These are phyloP conservation scores for Wickerhamiella qilinensis DNA, from an alignment of 805 yeast species.

Conservation along the genomic window DNA sequence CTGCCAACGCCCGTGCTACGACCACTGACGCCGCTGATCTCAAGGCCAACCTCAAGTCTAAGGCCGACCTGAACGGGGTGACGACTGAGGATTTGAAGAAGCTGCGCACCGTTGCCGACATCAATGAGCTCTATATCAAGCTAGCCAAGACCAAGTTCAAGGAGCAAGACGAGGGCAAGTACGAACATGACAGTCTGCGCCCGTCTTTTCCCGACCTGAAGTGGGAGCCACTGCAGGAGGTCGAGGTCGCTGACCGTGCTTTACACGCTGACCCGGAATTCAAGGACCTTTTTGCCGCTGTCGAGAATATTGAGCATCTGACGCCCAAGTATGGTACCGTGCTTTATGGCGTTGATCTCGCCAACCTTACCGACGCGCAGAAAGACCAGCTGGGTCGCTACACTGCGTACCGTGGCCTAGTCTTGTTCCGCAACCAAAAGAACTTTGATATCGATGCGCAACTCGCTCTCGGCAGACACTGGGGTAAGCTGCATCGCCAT, in stretches of 20 bases:
- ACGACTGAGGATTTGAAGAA: background rate
- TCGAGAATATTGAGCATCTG: constrained; percentile 27
- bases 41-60: too few species aligned
- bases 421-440: constrained; percentile 31
- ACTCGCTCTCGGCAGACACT: constrained; percentile 30
- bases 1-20: too few species aligned
- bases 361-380: constrained; percentile 28
- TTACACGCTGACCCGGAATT: constrained; percentile 23
- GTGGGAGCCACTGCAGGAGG: constrained; percentile 15
- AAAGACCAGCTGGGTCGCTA: constrained; percentile 33
- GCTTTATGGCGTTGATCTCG: constrained; percentile 30
- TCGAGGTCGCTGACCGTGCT: constrained; percentile 9
- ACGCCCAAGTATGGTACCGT: constrained; percentile 36
- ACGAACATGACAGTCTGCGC: constrained; percentile 14
- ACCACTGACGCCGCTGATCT: too few species aligned
- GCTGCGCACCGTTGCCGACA: constrained; percentile 4
- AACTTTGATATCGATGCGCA: constrained; percentile 29
- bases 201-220: constrained; percentile 18
- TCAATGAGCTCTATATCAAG: constrained; percentile 4
- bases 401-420: constrained; percentile 35
- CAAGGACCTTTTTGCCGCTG: constrained; percentile 27
- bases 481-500: constrained; percentile 31
- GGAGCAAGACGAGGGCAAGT: constrained; percentile 6
- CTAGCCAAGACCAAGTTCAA: constrained; percentile 1
- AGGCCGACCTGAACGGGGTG: background rate